Evolutionary conservation across 1,139 yeast genomes (phyloP).

Genomic region (Meyerozyma sp.): DNA sequence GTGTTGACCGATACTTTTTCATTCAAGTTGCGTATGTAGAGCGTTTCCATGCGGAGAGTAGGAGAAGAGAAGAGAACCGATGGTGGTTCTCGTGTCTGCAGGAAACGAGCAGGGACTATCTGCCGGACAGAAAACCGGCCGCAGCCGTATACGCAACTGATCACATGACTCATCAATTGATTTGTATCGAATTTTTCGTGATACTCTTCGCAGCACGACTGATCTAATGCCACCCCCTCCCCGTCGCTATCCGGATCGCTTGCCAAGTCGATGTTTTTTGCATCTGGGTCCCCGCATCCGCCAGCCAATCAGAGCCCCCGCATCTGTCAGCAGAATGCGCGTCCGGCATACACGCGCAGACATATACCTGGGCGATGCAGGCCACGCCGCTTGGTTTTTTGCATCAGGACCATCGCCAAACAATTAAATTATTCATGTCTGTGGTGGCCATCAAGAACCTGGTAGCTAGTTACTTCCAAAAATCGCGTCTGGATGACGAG

Average conservation of each 20-base stretch:
- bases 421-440: slow-evolving; percentile 18
- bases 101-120: no score
- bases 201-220: no score
- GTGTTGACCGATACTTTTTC: slow-evolving; percentile 58
- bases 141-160: no score
- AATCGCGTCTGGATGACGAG: slow-evolving; percentile 24
- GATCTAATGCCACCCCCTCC: no score
- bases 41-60: slow-evolving; percentile 19
- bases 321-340: slow-evolving; percentile 3
- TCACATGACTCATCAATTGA: no score
- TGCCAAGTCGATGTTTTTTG: not conserved
- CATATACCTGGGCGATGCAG: not conserved
- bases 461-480: slow-evolving; percentile 20
- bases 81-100: no score
- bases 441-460: slow-evolving; percentile 38
- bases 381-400: not conserved
- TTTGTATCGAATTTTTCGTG: no score
- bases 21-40: slow-evolving; percentile 66
- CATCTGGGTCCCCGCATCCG: not conserved
- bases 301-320: slow-evolving; percentile 2
- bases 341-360: not conserved
- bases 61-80: not conserved
- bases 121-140: no score
- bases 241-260: no score
- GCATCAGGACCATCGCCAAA: not conserved